Evolutionary conservation across 2,329 filamentous ascomycete genomes (phyloP).

Genomic region (Sclerotinia subarctica): DNA sequence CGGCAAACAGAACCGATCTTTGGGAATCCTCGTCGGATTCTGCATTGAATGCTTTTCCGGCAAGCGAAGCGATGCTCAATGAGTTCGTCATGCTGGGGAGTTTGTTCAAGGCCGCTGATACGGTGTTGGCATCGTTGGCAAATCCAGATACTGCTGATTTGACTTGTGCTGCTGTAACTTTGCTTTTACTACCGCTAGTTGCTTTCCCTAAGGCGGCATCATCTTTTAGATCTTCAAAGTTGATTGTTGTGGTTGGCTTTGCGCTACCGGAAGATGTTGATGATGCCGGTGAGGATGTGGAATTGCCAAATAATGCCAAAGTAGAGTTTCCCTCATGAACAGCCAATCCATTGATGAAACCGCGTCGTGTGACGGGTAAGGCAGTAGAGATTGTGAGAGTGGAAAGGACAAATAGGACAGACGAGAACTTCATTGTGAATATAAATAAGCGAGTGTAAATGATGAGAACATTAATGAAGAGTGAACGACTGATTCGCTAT

Average conservation of each 20-base stretch:
- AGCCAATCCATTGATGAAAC: background rate
- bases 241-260: background rate
- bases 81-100: conserved; percentile 24
- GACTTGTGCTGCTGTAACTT: conserved; percentile 21
- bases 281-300: background rate
- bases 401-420: background rate
- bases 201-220: background rate
- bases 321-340: background rate
- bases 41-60: conserved; percentile 29
- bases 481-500: background rate
- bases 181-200: background rate
- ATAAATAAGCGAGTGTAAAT: conserved; percentile 4
- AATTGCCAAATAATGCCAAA: background rate
- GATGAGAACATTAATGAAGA: background rate
- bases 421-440: conserved; percentile 13
- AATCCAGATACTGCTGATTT: conserved; percentile 28
- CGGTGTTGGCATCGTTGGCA: conserved; percentile 32
- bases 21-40: conserved; percentile 33
- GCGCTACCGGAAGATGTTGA: background rate
- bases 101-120: conserved; percentile 30
- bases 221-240: background rate
- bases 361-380: background rate
- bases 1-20: conserved; percentile 28
- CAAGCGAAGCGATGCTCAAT: conserved; percentile 26
- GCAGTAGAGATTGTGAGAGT: conserved; percentile 13